Evolutionary conservation across 352 stramenopile species (phyloP), one percentile per base, ranked within the genome.

Genomic region (Phytophthora syringae): DNA sequence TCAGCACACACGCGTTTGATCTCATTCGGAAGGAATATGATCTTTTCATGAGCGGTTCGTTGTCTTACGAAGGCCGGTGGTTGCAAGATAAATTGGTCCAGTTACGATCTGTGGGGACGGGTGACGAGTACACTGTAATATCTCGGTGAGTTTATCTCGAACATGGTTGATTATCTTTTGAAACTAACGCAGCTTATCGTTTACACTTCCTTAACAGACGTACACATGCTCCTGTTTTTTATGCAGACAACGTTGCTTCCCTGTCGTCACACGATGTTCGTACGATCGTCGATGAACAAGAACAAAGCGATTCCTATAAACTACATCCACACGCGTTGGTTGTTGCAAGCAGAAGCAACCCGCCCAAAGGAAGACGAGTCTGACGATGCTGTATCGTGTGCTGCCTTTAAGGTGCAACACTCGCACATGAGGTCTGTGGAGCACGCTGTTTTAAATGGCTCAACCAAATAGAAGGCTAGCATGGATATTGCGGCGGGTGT

Each of bases 391-490:
- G 15, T 61, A 1, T 42, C 44, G 2, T 51, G 54, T n/a, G 3
- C 43, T 12, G 12, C 21, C 3, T 53, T 54, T 39, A 20, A 22
- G 9, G 18, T 62, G 1, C 55, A 63, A 12, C 13, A 21, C 5
- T 63, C 55, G 4, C 16, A 63, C 12, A 39, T 55, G 44, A 3
- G 25, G 15, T 63, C 44, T 1, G 24, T n/a, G 4, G 1, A 49
- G 15, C 54, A 63, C 15, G 43, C 21, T 4, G 7, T 53, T 20
- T 15, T 61, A 3, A 53, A 53, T 27, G 34, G 44, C 18, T 32
- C 55, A 20, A 50, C 55, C 13, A 63, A 55, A 28, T 63, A 44
- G 42, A 50, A 55, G 20, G 43, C 52, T 18, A 24, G 6, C 24
- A 50, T 59, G 52, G 37, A 59, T 32, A 42, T 59, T 50, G 39